Conservation (phyloP, 768 basidiomycete genomes). For the Termitomyces titanicus region DNA sequence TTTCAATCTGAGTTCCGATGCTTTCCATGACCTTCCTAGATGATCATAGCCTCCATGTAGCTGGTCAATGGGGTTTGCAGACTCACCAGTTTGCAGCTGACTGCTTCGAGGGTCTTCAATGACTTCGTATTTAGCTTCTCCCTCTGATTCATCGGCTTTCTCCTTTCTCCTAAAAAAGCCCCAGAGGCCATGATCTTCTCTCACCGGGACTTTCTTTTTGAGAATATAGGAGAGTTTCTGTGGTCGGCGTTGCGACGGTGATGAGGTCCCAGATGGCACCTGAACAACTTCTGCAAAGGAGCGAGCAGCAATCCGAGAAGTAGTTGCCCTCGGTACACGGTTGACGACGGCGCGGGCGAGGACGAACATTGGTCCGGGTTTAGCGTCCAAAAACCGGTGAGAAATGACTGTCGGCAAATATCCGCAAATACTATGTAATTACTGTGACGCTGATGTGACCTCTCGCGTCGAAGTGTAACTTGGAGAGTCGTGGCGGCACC, state of each 20-base stretch:
- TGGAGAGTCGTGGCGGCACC: background rate
- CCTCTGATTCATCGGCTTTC: constrained; percentile 33
- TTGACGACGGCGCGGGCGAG: constrained; percentile 9
- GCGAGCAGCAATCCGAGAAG: constrained; percentile 14
- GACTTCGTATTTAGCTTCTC: constrained; percentile 51
- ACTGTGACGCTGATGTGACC: constrained; percentile 11
- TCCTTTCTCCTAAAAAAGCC: constrained; percentile 68
- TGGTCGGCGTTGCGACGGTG: constrained; percentile 4
- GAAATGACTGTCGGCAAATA: constrained; percentile 6
- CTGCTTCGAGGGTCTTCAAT: constrained; percentile 30
- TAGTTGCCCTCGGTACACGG: constrained; percentile 2
- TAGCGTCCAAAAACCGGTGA: background rate
- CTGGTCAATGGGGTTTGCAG: background rate
- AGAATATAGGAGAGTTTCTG: constrained; percentile 5
- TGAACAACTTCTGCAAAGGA: constrained; percentile 23
- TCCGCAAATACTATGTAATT: background rate
- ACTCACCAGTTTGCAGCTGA: constrained; percentile 21
- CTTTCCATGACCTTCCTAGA: constrained; percentile 85
- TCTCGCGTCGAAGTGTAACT: constrained; percentile 5
- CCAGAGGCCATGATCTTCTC: constrained; percentile 70
- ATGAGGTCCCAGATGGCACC: constrained; percentile 7
- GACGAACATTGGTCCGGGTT: constrained; percentile 8
- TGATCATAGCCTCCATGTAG: background rate
- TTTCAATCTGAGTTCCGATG: constrained; percentile 84
- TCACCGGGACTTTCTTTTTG: constrained; percentile 30